These are phyloP conservation scores for Camellia oleifera DNA, from an alignment of 179 eudicot species.

Conservation along the genomic window DNA sequence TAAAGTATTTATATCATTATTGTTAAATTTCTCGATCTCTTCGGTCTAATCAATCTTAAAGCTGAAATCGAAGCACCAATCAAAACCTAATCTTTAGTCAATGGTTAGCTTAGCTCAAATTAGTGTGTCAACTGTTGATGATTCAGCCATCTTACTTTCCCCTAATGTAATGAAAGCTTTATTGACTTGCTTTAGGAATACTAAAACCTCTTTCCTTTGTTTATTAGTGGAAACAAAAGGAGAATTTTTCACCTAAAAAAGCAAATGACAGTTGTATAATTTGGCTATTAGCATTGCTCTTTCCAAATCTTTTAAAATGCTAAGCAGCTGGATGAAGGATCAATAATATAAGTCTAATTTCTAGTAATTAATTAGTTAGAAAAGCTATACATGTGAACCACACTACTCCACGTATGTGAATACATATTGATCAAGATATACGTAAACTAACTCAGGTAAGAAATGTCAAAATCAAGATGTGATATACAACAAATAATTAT, in stretches of 20 bases:
- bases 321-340: constrained; percentile 17
- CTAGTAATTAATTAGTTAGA: no score
- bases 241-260: not conserved
- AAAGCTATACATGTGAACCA: not conserved
- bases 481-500: no score
- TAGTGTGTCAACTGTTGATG: not conserved
- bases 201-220: constrained; percentile 6
- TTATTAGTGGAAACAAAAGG: constrained; percentile 16
- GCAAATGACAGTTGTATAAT: constrained; percentile 8
- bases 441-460: no score
- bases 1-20: no score
- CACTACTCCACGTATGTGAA: constrained; percentile 9
- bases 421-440: no score
- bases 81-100: no score
- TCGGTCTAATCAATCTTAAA: no score
- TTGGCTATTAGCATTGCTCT: not conserved
- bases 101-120: no score
- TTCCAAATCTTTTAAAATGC: not conserved
- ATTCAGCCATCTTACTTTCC: constrained; percentile 15
- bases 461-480: no score
- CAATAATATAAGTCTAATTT: not conserved
- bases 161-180: constrained; percentile 3
- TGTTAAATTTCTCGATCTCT: no score
- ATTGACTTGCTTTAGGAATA: constrained; percentile 12
- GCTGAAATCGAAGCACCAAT: no score